Evolutionary conservation across 2,329 filamentous ascomycete genomes (phyloP), one percentile per base, ranked within the genome.

Genomic region (Thielaviopsis ethacetica): DNA sequence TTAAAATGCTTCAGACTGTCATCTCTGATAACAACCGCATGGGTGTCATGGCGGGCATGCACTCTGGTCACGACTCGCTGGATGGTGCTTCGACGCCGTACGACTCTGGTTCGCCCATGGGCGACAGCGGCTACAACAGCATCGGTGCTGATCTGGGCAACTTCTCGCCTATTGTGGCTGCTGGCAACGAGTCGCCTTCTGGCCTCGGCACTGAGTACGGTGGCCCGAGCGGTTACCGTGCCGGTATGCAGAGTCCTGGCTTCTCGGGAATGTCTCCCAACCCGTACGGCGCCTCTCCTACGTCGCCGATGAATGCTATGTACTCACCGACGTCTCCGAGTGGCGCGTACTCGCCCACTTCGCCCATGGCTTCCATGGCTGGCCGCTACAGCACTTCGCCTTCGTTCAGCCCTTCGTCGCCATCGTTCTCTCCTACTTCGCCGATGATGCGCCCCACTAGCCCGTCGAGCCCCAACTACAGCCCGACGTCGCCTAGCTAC

Each of bases 31-130:
- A 95, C 70, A 88, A 87, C 51, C 84, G 87, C 69, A 88, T 85
- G 75, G 87, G 85, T 66, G 80, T 91, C 54, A 88, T 89, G 80
- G 83, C 85, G 59, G 86, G 85, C 57, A 84, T 91, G 71, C 84
- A 85, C 15, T 78, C 84, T 64, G 91, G 90, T 74, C 85, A 84
- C 61, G 79, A 80, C 60, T 83, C 85, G 62, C 78, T 85, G 53
- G 86, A 87, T 62, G 93, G 93, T 65, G 88, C 89, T 58, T 88
- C 90, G 50, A 98, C 93, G 9, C 94, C 94, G 1, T 98, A 98
- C 71, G 93, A 97, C 68, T 86, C 84, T 24, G 86, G 86, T 51
- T 91, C 87, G 55, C 88, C 88, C 4, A 84, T 91, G 72, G 80
- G 78, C 7, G 85, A 90, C 65, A 82, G 80, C 47, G 85, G 85